Evolutionary conservation across 1,284 basidiomycete genomes (phyloP).

Genomic region (Pseudozyma pruni): DNA sequence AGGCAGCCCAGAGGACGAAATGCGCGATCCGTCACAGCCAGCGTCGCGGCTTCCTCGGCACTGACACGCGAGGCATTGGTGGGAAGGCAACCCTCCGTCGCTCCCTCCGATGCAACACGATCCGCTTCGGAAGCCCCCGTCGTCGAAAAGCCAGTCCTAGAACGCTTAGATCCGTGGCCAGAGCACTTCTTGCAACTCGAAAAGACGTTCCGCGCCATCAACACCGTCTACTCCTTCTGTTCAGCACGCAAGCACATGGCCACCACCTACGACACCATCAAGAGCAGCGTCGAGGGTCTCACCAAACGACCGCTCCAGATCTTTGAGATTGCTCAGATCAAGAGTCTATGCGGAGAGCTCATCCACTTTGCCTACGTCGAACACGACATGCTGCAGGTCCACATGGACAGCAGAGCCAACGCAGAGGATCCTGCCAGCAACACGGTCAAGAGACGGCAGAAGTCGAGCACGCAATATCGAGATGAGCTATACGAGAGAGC

Average conservation of each 20-base stretch:
- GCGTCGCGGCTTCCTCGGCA: conserved; percentile 1
- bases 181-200: conserved; percentile 68
- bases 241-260: conserved; percentile 84
- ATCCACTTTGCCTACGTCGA: conserved; percentile 86
- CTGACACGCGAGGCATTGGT: conserved; percentile 23
- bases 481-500: conserved; percentile 54
- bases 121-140: conserved; percentile 18
- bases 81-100: conserved; percentile 33
- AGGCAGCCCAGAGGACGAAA: conserved; percentile 21
- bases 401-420: conserved; percentile 68
- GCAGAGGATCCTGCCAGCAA: conserved; percentile 36
- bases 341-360: conserved; percentile 85
- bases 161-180: conserved; percentile 64
- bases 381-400: conserved; percentile 74
- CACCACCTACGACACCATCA: conserved; percentile 80
- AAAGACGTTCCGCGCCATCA: conserved; percentile 77
- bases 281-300: conserved; percentile 80
- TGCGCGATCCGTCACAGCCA: conserved; percentile 25
- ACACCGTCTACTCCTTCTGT: conserved; percentile 88
- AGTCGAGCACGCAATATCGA: conserved; percentile 14
- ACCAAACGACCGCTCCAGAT: conserved; percentile 82
- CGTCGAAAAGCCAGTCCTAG: conserved; percentile 28
- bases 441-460: conserved; percentile 25
- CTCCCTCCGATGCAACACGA: conserved; percentile 16
- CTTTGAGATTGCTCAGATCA: conserved; percentile 81